Conservation (phyloP, 257 asterid genomes). For the Agastache rugosa region DNA sequence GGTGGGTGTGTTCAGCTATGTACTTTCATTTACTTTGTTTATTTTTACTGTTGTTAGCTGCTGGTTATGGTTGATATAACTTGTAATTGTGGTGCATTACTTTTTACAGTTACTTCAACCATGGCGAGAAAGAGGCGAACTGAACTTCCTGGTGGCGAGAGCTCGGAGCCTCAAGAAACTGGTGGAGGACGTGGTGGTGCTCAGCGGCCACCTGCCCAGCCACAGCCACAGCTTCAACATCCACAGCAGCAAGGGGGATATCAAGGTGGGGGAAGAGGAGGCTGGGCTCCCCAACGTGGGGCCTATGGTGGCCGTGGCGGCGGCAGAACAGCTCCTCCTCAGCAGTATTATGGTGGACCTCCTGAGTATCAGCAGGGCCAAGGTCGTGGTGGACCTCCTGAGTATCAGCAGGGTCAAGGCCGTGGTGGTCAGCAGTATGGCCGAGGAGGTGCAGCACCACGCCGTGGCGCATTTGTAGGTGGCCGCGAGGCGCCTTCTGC, state of each 20-base stretch:
- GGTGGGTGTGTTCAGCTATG: neutral
- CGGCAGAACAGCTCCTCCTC: slow-evolving; percentile 43
- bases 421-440: slow-evolving; percentile 60
- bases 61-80: slow-evolving; percentile 13
- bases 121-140: slow-evolving; percentile 88
- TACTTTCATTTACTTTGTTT: neutral
- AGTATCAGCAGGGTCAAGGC: slow-evolving; percentile 40
- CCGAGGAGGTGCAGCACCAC: slow-evolving; percentile 63
- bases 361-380: slow-evolving; percentile 30
- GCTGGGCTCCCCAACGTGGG: slow-evolving; percentile 57
- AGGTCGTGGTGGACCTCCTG: slow-evolving; percentile 29
- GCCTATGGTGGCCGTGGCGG: slow-evolving; percentile 61
- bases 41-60: slow-evolving; percentile 3
- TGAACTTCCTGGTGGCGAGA: slow-evolving; percentile 68
- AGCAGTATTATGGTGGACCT: slow-evolving; percentile 38
- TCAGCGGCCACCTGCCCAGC: slow-evolving; percentile 60
- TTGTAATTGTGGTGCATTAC: slow-evolving; percentile 23
- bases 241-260: slow-evolving; percentile 52
- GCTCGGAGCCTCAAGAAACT: slow-evolving; percentile 62
- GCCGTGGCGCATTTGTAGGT: slow-evolving; percentile 59
- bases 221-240: slow-evolving; percentile 34
- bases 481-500: slow-evolving; percentile 70
- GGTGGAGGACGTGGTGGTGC: slow-evolving; percentile 60
- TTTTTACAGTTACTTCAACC: slow-evolving; percentile 33
- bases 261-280: slow-evolving; percentile 60